Percentiles rank a stretch among this genome's conserved stretches.
phyloP scores from a whole-genome alignment of 208 protist genomes.

The Leishmania tarentolae region DNA sequence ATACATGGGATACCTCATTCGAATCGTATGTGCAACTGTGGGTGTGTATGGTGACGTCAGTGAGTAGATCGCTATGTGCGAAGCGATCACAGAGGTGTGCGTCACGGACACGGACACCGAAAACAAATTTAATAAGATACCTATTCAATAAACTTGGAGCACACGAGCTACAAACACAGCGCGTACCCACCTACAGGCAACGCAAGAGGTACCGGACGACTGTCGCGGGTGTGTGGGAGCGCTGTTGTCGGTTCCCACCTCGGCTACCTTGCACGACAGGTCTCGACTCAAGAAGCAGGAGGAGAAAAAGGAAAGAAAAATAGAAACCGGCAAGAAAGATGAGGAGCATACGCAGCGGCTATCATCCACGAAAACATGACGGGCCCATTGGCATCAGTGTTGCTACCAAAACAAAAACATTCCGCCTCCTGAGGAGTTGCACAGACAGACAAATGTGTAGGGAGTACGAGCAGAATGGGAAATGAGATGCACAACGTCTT shows the following conservation, averaged over 20 bases:
- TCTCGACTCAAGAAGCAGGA: neutral
- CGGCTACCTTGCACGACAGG: neutral
- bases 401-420: neutral
- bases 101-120: neutral
- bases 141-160: neutral
- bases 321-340: neutral
- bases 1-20: constrained; percentile 22
- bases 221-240: neutral
- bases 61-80: neutral
- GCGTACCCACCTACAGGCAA: neutral
- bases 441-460: too few species aligned
- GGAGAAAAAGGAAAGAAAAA: neutral
- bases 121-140: neutral
- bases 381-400: neutral
- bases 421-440: neutral
- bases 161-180: neutral
- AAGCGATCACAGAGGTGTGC: neutral
- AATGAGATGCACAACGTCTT: neutral
- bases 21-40: neutral
- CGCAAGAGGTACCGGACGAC: neutral
- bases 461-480: neutral
- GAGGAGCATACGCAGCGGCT: neutral
- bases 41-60: neutral
- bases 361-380: neutral
- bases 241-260: neutral